Percentiles rank a stretch among this genome's conserved stretches.
phyloP scores from a whole-genome alignment of 352 stramenopile species.

The Ophiocytium majus region DNA sequence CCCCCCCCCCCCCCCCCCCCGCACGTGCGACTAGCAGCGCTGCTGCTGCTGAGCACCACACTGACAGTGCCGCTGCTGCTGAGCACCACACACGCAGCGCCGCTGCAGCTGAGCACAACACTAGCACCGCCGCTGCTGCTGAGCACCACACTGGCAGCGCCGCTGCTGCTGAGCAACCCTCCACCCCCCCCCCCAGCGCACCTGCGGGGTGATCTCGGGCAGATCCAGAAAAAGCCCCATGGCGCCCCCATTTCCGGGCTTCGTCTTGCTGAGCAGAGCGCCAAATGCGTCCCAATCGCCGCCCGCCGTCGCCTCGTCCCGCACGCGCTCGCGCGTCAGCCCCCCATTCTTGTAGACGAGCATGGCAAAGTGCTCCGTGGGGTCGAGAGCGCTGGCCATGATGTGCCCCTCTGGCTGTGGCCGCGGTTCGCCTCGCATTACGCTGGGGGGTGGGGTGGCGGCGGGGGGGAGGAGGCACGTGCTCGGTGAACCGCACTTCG shows the following conservation, averaged over 20 bases:
- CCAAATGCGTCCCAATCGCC: constrained; percentile 50
- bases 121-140: too few species aligned
- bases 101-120: too few species aligned
- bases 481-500: too few species aligned
- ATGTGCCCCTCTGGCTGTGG: constrained; percentile 69
- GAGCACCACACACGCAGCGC: too few species aligned
- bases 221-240: constrained; percentile 54
- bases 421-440: background rate
- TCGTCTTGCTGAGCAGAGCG: constrained; percentile 26
- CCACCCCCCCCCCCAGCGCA: too few species aligned
- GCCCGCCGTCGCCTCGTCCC: constrained; percentile 32
- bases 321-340: constrained; percentile 65
- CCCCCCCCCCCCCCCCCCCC: too few species aligned
- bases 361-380: constrained; percentile 68
- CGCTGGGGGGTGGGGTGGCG: background rate
- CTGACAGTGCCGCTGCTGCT: too few species aligned
- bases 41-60: too few species aligned
- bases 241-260: constrained; percentile 39
- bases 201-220: constrained; percentile 54
- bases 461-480: constrained; percentile 15
- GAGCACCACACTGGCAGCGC: too few species aligned
- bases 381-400: constrained; percentile 73
- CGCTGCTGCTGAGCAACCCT: too few species aligned
- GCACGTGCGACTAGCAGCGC: too few species aligned
- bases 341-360: constrained; percentile 79